Base-by-base conservation (phyloP, 805 yeast species). In the Wickerhamiella qilinensis region DNA sequence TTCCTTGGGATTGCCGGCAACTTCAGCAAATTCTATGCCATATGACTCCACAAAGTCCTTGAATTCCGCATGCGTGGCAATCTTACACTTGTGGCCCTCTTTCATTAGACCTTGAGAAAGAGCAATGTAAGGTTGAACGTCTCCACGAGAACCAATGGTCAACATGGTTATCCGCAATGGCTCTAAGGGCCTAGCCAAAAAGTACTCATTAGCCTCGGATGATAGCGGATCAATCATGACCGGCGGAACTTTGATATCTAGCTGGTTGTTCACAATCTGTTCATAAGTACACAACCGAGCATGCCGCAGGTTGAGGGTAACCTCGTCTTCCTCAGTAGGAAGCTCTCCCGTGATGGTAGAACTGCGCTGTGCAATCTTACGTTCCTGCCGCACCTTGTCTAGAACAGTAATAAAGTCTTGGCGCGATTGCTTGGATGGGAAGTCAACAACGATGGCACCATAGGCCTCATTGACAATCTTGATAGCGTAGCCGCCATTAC, bases 131-230 rank as follows among this genome's bases (percentile, higher is more conserved):
- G 97, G 97, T 58, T 88, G 97, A 5, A 88, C 96, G 58, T 88
- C 97, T 25, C 97, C 97, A 42, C 97, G 67, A 0, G 95, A 84
- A 0, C 97, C 97, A 49, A 88, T 88, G 0, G 96, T 88, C 41
- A 88, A 58, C 35, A 84, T 60, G 0, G 80, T 76, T 50, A 86
- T 69, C 21, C 67, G 68, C 48, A 68, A 69, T 2, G 73, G 57
- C 37, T 70, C 65, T 1, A 64, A 52, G 0, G 93, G 80, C 40
- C 62, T 65, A 24, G 73, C 59, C 34, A 46, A n/a, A 35, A 49
- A 43, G 5, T 40, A 38, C 22, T 48, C 48, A 9, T 42, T 35
- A 17, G 20, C 30, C 27, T 46, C 47, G 14, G 41, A 34, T 28
- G 42, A 35, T 3, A 31, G 22, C 2, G 52, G 52, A 28, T 51